A percentile compares a stretch with the other conserved stretches of the same genome.
Evolutionary conservation across 2,329 filamentous ascomycete species (phyloP).

Genomic region (Leptographium flavum): DNA sequence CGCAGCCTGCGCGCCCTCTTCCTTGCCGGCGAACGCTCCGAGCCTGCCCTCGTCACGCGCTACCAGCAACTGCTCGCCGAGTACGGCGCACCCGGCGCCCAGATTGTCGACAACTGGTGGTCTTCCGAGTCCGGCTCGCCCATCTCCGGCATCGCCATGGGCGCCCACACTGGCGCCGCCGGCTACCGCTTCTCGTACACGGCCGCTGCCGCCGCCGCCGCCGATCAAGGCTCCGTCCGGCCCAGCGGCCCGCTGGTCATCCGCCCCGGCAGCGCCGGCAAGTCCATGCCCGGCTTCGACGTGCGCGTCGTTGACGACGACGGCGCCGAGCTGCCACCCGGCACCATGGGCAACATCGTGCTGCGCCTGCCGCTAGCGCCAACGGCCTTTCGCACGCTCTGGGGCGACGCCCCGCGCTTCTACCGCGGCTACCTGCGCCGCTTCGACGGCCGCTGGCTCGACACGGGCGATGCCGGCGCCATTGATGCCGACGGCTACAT

Average conservation of each 20-base stretch:
- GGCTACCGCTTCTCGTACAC: too few species aligned
- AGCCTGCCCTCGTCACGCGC: constrained; percentile 69
- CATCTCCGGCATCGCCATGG: constrained; percentile 40
- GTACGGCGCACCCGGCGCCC: constrained; percentile 49
- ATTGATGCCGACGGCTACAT: constrained; percentile 61
- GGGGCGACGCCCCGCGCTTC: constrained; percentile 75
- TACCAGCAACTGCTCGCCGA: constrained; percentile 60
- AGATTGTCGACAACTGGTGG: constrained; percentile 48
- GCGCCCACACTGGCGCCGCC: constrained; percentile 43
- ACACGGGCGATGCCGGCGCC: constrained; percentile 83
- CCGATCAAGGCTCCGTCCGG: constrained; percentile 10
- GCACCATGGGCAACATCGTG: constrained; percentile 84
- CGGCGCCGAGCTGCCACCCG: constrained; percentile 54
- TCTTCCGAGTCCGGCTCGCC: constrained; percentile 44
- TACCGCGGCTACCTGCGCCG: constrained; percentile 73
- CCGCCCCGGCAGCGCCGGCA: constrained; percentile 77
- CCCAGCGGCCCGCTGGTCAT: constrained; percentile 38
- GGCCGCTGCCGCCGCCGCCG: constrained; percentile 24
- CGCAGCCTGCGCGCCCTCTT: constrained; percentile 61
- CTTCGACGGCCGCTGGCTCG: constrained; percentile 71
- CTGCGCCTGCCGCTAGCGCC: constrained; percentile 70
- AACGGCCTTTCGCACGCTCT: constrained; percentile 73
- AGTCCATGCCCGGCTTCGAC: constrained; percentile 84
- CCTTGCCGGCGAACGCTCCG: constrained; percentile 77
- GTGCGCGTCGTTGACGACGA: constrained; percentile 72